Base-by-base conservation (phyloP, 495 filamentous ascomycete species). In the Penicillium salamii region DNA sequence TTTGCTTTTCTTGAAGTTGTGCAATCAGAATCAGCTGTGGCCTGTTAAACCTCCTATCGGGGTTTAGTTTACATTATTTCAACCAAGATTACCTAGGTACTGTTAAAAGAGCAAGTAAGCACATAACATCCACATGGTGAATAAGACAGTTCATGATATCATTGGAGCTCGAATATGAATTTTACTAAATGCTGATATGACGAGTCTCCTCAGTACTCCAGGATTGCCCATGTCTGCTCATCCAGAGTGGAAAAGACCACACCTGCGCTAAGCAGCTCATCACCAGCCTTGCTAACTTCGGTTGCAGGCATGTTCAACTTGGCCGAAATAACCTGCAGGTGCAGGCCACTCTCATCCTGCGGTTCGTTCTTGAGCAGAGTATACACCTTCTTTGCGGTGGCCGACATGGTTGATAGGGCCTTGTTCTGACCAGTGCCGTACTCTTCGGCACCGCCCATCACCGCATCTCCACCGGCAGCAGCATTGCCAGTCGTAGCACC, bases 191-290 rank as follows among this genome's bases (percentile, higher is more conserved):
- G 17, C 35, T 49, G 36, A 46, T 17, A 52, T 17, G 8, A 34
- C 24, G 7, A 24, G 26, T 21, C 39, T 28, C 12, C 49, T 52
- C 64, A 86, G 45, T 75, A 81, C 19, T 89, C 84, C 28, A 91
- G 69, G 50, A 89, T 68, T 21, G 85, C 85, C 79, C 84, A 91
- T 0, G 87, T 91, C 47, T 78, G 65, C 55, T 98, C 93, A 71
- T 97, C 91, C 20, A 91, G 73, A 9, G 95, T 98, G 42, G 91
- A 90, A 68, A 90, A 98, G 42, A 95, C 88, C 59, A 89, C 55
- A 38, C 90, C 89, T 18, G 80, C 62, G 6, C 63, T 71, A 33
- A 91, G 55, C 62, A 97, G 62, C 68, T 97, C 91, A 49, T 93
- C 86, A 7, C 84, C 83, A 28, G 85, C 95, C 38, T 77, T 80